A percentile compares a stretch with the other conserved stretches of the same genome.
These are phyloP conservation scores for Butyriboletus loyo DNA, from an alignment of 768 basidiomycete genomes.

Conservation along the genomic window DNA sequence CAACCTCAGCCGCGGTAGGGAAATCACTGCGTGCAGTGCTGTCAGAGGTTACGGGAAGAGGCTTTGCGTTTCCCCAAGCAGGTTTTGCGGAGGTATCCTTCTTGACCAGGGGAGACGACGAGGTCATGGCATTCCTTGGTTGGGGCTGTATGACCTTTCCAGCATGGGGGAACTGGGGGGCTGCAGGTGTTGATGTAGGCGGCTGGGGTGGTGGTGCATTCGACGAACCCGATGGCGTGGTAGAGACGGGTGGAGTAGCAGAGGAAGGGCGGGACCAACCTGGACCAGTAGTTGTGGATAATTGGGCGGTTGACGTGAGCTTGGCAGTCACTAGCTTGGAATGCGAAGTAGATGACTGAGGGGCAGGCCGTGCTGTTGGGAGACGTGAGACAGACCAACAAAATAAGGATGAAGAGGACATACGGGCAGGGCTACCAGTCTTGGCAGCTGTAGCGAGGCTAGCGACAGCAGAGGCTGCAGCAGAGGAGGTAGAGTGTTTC, in stretches of 20 bases:
- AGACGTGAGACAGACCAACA: constrained; percentile 10
- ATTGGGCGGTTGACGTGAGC: constrained; percentile 64
- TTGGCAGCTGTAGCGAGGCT: constrained; percentile 43
- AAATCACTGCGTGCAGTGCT: constrained; percentile 64
- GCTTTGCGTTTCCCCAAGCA: constrained; percentile 70
- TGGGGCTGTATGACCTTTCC: constrained; percentile 69
- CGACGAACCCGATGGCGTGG: constrained; percentile 46
- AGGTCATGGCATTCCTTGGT: constrained; percentile 41
- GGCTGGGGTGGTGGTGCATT: constrained; percentile 45
- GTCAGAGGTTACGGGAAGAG: constrained; percentile 35
- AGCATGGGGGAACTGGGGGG: constrained; percentile 52
- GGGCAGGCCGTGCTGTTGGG: constrained; percentile 53
- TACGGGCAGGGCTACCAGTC: constrained; percentile 52
- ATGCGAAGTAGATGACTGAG: constrained; percentile 56
- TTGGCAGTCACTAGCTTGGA: constrained; percentile 86
- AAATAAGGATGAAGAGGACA: constrained; percentile 24
- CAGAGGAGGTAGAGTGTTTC: constrained; percentile 69
- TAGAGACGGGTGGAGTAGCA: constrained; percentile 57
- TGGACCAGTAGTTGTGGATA: constrained; percentile 54
- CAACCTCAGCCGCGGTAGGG: constrained; percentile 95
- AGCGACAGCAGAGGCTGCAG: constrained; percentile 43
- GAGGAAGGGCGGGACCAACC: constrained; percentile 83
- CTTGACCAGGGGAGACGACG: constrained; percentile 34
- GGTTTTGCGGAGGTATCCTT: constrained; percentile 42
- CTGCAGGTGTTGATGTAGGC: constrained; percentile 37